Base-by-base conservation (phyloP, 1,139 yeast species). In the Kazachstania sp. region DNA sequence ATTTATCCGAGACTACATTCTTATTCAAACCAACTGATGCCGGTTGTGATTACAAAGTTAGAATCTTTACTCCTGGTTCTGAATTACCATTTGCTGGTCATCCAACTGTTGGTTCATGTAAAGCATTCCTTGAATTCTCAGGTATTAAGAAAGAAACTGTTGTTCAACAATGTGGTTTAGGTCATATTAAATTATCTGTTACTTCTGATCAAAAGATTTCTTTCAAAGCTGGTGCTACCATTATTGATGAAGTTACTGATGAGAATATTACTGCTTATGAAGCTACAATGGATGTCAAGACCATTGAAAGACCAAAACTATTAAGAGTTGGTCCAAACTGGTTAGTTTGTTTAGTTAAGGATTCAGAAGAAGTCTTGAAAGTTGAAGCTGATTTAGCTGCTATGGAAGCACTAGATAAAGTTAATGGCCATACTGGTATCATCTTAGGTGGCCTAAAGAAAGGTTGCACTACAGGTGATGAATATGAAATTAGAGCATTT, bases 51-150 rank as follows among this genome's bases (percentile, higher is more conserved):
- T 78, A 77, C 59, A 66, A 59, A 45, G 61, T 77, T 8, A 63
- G 80, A 26, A 78, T 78, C 12, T 77, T 77, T 54, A 67, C 75
- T 0, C 74, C 78, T 0, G 51, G 41, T 3, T 41, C 45, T 1
- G 83, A 78, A 54, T 57, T 78, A 36, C 79, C 80, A 3, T 78
- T 78, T 64, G 82, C 82, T 0, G 83, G 83, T 1, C 83, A 78
- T 54, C 83, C 83, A 2, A 77, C 81, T 0, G 54, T 78, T 29
- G 83, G 82, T 2, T 65, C 79, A 0, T 71, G 75, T 32, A 65
- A 59, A 55, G 78, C 78, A 1, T 61, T 68, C 30, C 48, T 71
- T 31, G 73, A 73, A 49, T 60, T 65, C 20, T 51, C 57, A 1
- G 54, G 68, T 60, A 19, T 39, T 53, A 28, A 39, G 5, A 31